A percentile compares a stretch with the other conserved stretches of the same genome.
Evolutionary conservation across 331 rosid genomes (phyloP).

Genomic region (Telfairia occidentalis): DNA sequence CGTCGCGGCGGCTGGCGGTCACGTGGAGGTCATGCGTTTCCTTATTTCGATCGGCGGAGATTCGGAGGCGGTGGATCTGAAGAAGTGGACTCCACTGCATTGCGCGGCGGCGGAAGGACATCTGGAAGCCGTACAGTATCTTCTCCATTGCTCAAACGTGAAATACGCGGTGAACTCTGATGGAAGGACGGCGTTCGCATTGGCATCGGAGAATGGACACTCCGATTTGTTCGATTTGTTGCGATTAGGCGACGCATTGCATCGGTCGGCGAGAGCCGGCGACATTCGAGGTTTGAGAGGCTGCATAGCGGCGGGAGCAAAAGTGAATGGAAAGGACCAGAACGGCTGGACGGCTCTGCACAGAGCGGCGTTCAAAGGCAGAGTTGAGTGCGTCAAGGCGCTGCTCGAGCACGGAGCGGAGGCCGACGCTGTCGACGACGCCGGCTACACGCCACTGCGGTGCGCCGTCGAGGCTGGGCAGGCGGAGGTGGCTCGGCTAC

Average conservation of each 20-base stretch:
- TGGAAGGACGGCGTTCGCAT: constrained; percentile 44
- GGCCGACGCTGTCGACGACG: constrained; percentile 47
- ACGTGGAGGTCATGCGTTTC: constrained; percentile 28
- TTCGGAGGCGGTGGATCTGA: constrained; percentile 25
- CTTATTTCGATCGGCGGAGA: constrained; percentile 41
- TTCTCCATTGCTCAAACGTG: constrained; percentile 35
- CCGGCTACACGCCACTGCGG: constrained; percentile 54
- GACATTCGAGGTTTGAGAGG: constrained; percentile 44
- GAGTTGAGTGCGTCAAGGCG: constrained; percentile 44
- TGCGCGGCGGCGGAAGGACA: constrained; percentile 56
- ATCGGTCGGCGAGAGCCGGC: constrained; percentile 46
- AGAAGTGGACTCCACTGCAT: constrained; percentile 65
- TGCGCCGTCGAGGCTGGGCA: constrained; percentile 72
- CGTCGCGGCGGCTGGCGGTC: constrained; percentile 43
- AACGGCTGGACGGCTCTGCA: constrained; percentile 85
- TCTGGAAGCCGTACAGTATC: constrained; percentile 30
- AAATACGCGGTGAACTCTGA: constrained; percentile 38
- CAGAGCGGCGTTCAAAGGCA: constrained; percentile 78
- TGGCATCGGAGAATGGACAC: constrained; percentile 42
- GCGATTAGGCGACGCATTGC: constrained; percentile 40
- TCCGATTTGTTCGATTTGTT: constrained; percentile 33
- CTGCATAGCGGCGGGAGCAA: constrained; percentile 45
- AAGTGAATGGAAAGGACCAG: constrained; percentile 54
- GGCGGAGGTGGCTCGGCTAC: constrained; percentile 38
- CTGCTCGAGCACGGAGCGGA: constrained; percentile 56